Percentiles rank a stretch among this genome's conserved stretches.
These are phyloP conservation scores for Chlorella sp. DNA, from an alignment of 139 green algal species.

Conservation along the genomic window DNA sequence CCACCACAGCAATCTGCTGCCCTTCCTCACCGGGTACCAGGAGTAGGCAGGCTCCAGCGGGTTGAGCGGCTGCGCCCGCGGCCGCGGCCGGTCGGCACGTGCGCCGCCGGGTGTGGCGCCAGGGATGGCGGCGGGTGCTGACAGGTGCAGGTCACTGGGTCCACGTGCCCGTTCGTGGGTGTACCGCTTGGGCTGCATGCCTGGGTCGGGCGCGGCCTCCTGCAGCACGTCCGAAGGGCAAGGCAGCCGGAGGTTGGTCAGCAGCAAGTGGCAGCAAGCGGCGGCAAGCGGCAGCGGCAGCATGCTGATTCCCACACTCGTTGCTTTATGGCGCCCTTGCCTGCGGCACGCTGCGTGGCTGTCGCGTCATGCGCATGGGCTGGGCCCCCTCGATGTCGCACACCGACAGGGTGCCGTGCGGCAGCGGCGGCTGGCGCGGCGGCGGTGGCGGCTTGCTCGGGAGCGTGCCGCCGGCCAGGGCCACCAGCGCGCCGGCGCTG, in stretches of 20 bases:
- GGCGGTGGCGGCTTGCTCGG: too few relatives aligned
- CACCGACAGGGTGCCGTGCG: constrained; percentile 22
- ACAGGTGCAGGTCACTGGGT: neutral
- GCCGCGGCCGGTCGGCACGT: neutral
- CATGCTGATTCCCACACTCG: too few relatives aligned
- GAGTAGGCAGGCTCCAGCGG: constrained; percentile 33
- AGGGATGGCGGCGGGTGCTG: neutral
- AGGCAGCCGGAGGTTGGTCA: neutral
- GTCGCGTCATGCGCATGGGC: neutral
- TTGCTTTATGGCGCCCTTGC: neutral
- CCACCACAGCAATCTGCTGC: too few relatives aligned
- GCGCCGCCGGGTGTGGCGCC: neutral
- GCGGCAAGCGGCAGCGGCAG: neutral
- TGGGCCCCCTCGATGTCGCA: constrained; percentile 27
- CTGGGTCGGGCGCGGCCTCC: neutral
- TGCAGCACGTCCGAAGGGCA: neutral
- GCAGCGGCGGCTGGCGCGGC: too few relatives aligned
- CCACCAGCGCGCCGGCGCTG: neutral
- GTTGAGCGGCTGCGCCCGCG: constrained; percentile 13
- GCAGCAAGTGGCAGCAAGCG: too few relatives aligned
- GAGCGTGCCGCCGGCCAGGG: too few relatives aligned
- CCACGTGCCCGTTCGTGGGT: neutral
- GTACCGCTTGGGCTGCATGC: neutral
- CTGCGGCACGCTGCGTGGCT: neutral
- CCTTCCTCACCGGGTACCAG: neutral